phyloP scores from a whole-genome alignment of 169 alveolate genomes.

The Plasmodium vivax region DNA sequence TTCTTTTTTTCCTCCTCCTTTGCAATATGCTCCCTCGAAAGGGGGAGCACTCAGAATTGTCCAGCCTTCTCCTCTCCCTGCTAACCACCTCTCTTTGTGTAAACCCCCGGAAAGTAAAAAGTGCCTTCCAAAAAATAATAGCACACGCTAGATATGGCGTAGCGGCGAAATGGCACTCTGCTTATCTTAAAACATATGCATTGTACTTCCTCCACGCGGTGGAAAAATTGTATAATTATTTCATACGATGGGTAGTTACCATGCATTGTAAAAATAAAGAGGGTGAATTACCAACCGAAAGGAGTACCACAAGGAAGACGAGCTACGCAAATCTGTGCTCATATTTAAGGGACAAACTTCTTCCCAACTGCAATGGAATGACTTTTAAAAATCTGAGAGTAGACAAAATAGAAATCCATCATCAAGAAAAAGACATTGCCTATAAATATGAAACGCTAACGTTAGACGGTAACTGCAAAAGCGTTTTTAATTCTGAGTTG shows the following conservation, averaged over 20 bases:
- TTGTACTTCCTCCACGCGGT: neutral
- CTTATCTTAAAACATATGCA: neutral
- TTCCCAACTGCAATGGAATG: neutral
- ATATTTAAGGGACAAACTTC: neutral
- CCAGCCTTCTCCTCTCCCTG: constrained; percentile 1
- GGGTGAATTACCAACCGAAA: neutral
- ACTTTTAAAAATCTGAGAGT: constrained; percentile 5
- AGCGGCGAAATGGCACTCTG: neutral
- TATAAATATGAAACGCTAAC: constrained; percentile 7
- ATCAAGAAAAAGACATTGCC: constrained; percentile 8
- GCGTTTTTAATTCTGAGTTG: neutral
- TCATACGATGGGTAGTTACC: neutral
- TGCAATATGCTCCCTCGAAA: constrained; percentile 4
- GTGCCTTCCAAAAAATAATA: neutral
- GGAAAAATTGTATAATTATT: neutral
- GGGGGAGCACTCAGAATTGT: neutral
- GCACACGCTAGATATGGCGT: neutral
- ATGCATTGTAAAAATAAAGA: neutral
- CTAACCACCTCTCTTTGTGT: constrained; percentile 23
- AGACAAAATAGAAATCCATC: constrained; percentile 18
- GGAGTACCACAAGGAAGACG: neutral
- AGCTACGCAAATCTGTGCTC: neutral
- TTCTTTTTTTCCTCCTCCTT: constrained; percentile 5
- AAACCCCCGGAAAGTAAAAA: neutral
- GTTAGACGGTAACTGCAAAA: neutral